Conservation (phyloP, 139 green algal genomes). For the Mesotaenium endlicherianum region DNA sequence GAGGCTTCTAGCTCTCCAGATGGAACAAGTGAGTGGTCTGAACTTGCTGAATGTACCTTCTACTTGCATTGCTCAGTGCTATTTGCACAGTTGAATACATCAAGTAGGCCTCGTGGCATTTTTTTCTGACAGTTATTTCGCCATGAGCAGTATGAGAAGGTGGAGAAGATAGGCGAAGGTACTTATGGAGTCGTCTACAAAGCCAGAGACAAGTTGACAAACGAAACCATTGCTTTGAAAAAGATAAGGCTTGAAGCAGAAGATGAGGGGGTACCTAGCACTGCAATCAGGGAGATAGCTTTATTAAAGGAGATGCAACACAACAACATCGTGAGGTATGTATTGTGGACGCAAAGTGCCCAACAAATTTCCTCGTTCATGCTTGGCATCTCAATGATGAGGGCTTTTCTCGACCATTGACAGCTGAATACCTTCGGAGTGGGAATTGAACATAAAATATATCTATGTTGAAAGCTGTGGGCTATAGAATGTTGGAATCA, state of each 20-base stretch:
- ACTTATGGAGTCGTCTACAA: conserved; percentile 98
- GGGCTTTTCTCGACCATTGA: neutral
- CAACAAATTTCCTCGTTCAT: neutral
- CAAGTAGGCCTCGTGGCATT: neutral
- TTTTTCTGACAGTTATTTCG: neutral
- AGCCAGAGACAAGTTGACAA: conserved; percentile 66
- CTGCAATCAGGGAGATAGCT: conserved; percentile 81
- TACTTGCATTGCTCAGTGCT: neutral
- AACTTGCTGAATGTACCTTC: neutral
- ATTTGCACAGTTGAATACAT: neutral
- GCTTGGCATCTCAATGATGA: neutral
- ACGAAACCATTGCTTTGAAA: conserved; percentile 84
- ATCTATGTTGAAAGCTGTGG: neutral
- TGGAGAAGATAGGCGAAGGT: conserved; percentile 90
- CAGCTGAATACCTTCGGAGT: neutral
- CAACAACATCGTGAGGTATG: conserved; percentile 61
- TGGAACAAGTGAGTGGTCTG: neutral
- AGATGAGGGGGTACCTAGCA: conserved; percentile 79
- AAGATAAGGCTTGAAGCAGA: conserved; percentile 82
- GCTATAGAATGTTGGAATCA: neutral
- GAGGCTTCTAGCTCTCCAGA: neutral
- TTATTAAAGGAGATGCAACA: conserved; percentile 82
- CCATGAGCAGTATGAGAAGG: conserved; percentile 74
- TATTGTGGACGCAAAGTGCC: neutral
- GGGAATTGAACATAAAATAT: neutral